phyloP scores from a whole-genome alignment of 768 basidiomycete species.

The Cystoderma amianthinum region DNA sequence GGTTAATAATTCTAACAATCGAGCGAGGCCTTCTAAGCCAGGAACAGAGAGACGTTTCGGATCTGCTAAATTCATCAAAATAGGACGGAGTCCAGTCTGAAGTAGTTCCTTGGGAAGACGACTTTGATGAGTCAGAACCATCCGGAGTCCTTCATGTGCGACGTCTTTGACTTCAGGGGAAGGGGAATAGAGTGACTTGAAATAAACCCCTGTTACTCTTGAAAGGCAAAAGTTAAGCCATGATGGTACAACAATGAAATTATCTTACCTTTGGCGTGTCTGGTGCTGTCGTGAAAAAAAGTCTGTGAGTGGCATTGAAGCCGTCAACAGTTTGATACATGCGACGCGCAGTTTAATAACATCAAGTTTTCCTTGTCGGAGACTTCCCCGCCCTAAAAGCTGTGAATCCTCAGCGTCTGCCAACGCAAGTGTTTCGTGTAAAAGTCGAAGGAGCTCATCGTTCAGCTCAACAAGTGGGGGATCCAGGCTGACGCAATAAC shows the following conservation, averaged over 20 bases:
- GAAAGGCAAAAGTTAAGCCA: conserved; percentile 3
- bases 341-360: conserved; percentile 88
- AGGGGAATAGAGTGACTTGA: conserved; percentile 94
- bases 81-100: conserved; percentile 92
- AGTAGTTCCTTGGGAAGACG: conserved; percentile 92
- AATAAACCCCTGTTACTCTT: conserved; percentile 93
- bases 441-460: conserved; percentile 84
- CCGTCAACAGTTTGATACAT: conserved; percentile 88
- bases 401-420: conserved; percentile 94
- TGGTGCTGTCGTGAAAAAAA: conserved; percentile 83
- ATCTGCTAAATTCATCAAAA: conserved; percentile 96
- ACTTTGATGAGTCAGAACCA: conserved; percentile 84
- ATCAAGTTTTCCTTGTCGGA: conserved; percentile 73
- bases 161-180: conserved; percentile 91
- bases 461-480: conserved; percentile 89
- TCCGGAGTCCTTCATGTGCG: conserved; percentile 86
- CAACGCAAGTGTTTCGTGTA: conserved; percentile 90
- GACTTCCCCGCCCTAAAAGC: conserved; percentile 65
- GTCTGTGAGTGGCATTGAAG: conserved; percentile 92
- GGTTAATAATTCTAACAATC: conserved; percentile 87
- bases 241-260: background rate
- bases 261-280: conserved; percentile 73
- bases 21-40: conserved; percentile 89
- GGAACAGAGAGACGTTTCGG: conserved; percentile 89
- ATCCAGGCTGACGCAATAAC: conserved; percentile 84